Conservation (phyloP, 139 green algal species). For the Chlorella sp. region DNA sequence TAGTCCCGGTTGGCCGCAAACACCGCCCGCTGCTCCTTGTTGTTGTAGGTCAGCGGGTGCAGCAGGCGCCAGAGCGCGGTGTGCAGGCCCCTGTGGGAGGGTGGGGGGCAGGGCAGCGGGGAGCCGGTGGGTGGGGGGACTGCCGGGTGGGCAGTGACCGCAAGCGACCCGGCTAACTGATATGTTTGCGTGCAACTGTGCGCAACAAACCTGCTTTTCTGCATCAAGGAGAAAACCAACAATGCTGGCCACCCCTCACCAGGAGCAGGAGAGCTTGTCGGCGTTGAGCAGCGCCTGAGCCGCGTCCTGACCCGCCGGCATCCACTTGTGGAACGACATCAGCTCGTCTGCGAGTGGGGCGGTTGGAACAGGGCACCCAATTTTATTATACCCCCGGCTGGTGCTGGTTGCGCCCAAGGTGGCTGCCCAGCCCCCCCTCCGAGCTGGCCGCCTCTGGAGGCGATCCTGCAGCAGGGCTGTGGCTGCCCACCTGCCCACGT, state of each 20-base stretch:
- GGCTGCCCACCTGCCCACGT: neutral
- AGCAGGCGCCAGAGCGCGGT: slow-evolving; percentile 31
- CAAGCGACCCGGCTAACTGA: no score
- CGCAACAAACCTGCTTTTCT: no score
- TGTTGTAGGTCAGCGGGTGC: slow-evolving; percentile 34
- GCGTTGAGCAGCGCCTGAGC: slow-evolving; percentile 32
- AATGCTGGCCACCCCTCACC: neutral
- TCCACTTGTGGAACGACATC: slow-evolving; percentile 37
- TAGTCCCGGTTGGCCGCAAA: slow-evolving; percentile 13
- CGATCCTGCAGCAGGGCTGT: no score
- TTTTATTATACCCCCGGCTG: no score
- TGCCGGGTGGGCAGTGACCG: no score
- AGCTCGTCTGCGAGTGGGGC: slow-evolving; percentile 10
- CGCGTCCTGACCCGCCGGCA: slow-evolving; percentile 16
- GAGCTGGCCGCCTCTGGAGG: no score
- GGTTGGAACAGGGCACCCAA: neutral
- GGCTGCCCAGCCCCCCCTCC: no score
- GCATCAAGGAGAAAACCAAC: neutral
- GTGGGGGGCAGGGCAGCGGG: neutral
- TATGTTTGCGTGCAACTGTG: no score
- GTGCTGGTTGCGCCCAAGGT: no score
- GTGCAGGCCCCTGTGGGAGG: slow-evolving; percentile 24
- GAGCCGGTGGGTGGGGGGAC: neutral
- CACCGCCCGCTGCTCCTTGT: slow-evolving; percentile 33
- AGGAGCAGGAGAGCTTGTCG: slow-evolving; percentile 17